Percentiles rank a stretch among this genome's conserved stretches.
phyloP scores from a whole-genome alignment of 805 yeast genomes.

The Wickerhamomyces kurtzmanii region DNA sequence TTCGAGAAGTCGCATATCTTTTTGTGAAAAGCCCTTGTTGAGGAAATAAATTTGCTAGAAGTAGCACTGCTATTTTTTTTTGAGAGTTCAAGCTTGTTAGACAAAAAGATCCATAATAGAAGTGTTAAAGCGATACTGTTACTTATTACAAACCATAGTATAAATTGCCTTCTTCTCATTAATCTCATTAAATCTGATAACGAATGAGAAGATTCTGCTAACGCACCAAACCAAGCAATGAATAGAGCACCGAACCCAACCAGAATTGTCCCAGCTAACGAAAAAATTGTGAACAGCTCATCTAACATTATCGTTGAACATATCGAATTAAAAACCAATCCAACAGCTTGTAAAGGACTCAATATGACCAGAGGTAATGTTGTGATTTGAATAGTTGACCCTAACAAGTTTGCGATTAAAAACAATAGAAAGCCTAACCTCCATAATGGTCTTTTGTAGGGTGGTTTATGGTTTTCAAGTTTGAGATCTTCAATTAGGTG shows the following conservation, averaged over 20 bases:
- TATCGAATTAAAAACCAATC: conserved; percentile 78
- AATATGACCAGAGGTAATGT: conserved; percentile 73
- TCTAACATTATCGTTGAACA: conserved; percentile 58
- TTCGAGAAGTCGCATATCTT: too few species aligned
- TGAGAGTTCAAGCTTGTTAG: too few species aligned
- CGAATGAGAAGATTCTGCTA: conserved; percentile 41
- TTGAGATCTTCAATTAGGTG: conserved; percentile 39
- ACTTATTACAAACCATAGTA: conserved; percentile 43
- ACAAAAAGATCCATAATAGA: conserved; percentile 18
- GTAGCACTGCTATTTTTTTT: too few species aligned
- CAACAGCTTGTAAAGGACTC: conserved; percentile 79
- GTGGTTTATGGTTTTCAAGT: conserved; percentile 17
- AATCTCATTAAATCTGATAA: conserved; percentile 35
- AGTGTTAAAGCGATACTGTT: conserved; percentile 18
- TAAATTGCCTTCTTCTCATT: conserved; percentile 34
- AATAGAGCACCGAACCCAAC: conserved; percentile 68
- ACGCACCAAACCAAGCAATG: conserved; percentile 65
- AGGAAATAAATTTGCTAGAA: too few species aligned
- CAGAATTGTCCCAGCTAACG: conserved; percentile 55
- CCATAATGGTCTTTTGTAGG: conserved; percentile 53
- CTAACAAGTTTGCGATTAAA: conserved; percentile 64
- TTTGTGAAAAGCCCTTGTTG: too few species aligned
- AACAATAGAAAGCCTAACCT: conserved; percentile 63
- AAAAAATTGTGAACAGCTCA: conserved; percentile 52
- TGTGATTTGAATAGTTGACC: conserved; percentile 75